Evolutionary conservation across 192 early-diverging fungal species (phyloP), one percentile per base, ranked within the genome.

Genomic region (Phlyctochytrium arcticum): DNA sequence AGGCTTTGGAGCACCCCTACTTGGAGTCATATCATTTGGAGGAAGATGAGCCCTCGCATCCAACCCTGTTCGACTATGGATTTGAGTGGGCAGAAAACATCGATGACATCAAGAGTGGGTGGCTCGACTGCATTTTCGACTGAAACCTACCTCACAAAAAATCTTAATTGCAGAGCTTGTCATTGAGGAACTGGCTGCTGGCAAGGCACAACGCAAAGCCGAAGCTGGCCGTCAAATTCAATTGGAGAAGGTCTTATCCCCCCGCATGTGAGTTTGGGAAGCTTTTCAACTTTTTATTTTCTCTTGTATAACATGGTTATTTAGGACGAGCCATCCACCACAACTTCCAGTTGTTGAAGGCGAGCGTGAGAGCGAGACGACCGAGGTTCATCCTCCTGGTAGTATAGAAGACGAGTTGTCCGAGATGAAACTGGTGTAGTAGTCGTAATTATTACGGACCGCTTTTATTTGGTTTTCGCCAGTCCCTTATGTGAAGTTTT

Each of bases 1-100:
- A 95, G 54, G 94, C 94, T 19, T 80, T 99, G 12, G 68, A 74
- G 23, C 98, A 99, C 74, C 91, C 92, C 17, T 99, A 94, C 73
- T 72, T 99, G 68, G 80, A 82, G 42, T 67, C 75, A 69, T 91
- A 89, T 68, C 89, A 91, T 67, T 71, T 85, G 44, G 83, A 84
- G 19, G 87, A 89, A 35, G 89, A 91, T 63, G 89, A 84, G 75
- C 82, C 82, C 19, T 48, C 37, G 30, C 68, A 73, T 60, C 82
- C 82, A 24, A 57, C 35, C 15, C 36, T 71, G 34, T 84, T 84
- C 67, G 82, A 84, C 58, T 84, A 76, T 55, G 36, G 58, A 27
- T 84, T 84, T 65, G 82, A 84, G 65, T 35, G 33, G 31, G 77
- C 79, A 12, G 66, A 81, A 33, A 70, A 63, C 36, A 84, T 84